phyloP scores from a whole-genome alignment of 2,329 filamentous ascomycete genomes.

The Coniochaeta pulveracea region DNA sequence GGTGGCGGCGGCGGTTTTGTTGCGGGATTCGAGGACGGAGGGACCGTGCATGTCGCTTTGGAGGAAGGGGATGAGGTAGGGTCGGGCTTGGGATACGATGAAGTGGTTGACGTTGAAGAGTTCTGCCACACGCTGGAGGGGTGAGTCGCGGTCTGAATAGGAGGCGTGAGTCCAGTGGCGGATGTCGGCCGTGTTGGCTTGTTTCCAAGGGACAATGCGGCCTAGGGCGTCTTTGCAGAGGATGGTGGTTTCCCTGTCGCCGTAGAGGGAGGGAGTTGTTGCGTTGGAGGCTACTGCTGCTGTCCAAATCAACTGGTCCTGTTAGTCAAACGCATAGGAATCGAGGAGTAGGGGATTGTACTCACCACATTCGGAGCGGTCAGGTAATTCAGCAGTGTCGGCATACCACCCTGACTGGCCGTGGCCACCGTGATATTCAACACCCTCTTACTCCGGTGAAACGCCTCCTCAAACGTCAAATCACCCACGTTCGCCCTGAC shows the following conservation, averaged over 20 bases:
- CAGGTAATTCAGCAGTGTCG: conserved; percentile 80
- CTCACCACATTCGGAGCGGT: conserved; percentile 85
- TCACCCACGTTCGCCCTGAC: conserved; percentile 79
- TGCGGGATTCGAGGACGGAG: conserved; percentile 46
- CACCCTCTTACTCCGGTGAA: conserved; percentile 70
- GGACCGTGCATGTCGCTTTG: conserved; percentile 72
- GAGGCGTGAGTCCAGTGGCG: conserved; percentile 56
- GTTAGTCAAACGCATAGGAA: background rate
- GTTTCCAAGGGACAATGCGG: conserved; percentile 62
- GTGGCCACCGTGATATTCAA: conserved; percentile 87
- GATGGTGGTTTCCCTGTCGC: conserved; percentile 50
- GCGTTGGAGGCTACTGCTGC: conserved; percentile 69
- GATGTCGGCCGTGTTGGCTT: conserved; percentile 45
- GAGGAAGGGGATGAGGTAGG: conserved; percentile 79
- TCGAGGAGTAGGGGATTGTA: conserved; percentile 14
- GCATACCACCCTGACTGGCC: conserved; percentile 61
- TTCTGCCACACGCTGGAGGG: conserved; percentile 62
- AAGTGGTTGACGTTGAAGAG: conserved; percentile 93
- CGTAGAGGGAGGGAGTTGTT: conserved; percentile 52
- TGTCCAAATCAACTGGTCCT: conserved; percentile 60
- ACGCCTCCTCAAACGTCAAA: conserved; percentile 88
- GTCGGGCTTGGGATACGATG: conserved; percentile 83
- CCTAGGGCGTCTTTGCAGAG: conserved; percentile 70
- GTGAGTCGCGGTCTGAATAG: conserved; percentile 53
- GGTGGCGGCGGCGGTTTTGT: conserved; percentile 44